phyloP scores from a whole-genome alignment of 768 basidiomycete genomes.

The Collybia sp. region DNA sequence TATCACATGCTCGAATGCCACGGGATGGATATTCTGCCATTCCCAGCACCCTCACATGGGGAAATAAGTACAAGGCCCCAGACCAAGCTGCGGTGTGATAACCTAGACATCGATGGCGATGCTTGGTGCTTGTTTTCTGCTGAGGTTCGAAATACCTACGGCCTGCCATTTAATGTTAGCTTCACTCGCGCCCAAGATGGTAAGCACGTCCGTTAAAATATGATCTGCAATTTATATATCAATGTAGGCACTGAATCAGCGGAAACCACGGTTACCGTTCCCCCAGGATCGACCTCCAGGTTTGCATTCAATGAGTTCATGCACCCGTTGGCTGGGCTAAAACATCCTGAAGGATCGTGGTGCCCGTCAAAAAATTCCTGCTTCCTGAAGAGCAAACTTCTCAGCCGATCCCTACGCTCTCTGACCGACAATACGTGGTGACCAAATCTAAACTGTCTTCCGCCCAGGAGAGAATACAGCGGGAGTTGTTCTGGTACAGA shows the following conservation, averaged over 20 bases:
- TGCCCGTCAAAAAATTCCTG: slow-evolving; percentile 69
- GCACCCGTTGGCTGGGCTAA: neutral
- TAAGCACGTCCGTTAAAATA: slow-evolving; percentile 16
- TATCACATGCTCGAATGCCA: slow-evolving; percentile 92
- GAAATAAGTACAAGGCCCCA: slow-evolving; percentile 15
- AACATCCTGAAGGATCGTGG: slow-evolving; percentile 41
- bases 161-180: slow-evolving; percentile 84
- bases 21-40: slow-evolving; percentile 75
- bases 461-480: slow-evolving; percentile 57
- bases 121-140: slow-evolving; percentile 85
- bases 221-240: slow-evolving; percentile 3
- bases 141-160: slow-evolving; percentile 90
- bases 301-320: slow-evolving; percentile 23
- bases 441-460: slow-evolving; percentile 61
- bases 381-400: slow-evolving; percentile 55
- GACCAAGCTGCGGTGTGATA: slow-evolving; percentile 16
- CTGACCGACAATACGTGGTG: slow-evolving; percentile 89
- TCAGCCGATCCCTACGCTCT: slow-evolving; percentile 75
- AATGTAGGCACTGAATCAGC: slow-evolving; percentile 33
- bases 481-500: slow-evolving; percentile 94
- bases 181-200: slow-evolving; percentile 68
- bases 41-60: slow-evolving; percentile 27
- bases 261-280: slow-evolving; percentile 55
- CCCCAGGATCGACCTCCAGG: slow-evolving; percentile 87
- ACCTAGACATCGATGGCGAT: slow-evolving; percentile 41